These are phyloP conservation scores for Hibiscus mutabilis DNA, from an alignment of 345 rosid species.

Conservation along the genomic window DNA sequence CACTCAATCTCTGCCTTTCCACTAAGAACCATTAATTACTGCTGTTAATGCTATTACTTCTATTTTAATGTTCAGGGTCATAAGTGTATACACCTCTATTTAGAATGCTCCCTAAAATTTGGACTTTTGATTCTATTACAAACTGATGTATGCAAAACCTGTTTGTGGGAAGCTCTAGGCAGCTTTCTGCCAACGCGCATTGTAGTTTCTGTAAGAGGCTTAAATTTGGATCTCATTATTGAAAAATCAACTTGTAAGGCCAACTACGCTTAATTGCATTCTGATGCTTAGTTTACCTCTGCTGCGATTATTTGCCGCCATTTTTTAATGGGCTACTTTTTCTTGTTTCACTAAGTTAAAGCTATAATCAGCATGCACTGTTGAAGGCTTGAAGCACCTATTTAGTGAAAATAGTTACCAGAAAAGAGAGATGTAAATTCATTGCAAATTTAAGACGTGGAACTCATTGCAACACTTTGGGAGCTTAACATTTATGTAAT, in stretches of 20 bases:
- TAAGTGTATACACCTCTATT: background rate
- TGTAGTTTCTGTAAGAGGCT: background rate
- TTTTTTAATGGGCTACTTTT: background rate
- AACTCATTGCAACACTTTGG: background rate
- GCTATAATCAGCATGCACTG: background rate
- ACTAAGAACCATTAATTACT: background rate
- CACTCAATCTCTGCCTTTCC: background rate
- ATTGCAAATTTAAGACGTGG: background rate
- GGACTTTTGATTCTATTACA: conserved; percentile 1
- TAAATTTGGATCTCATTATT: background rate
- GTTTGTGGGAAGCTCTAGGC: background rate
- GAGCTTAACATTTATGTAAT: background rate
- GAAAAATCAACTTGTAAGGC: background rate
- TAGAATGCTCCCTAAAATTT: background rate
- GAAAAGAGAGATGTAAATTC: background rate
- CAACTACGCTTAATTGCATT: background rate
- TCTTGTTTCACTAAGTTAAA: background rate
- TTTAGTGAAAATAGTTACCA: background rate
- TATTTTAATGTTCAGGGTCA: background rate
- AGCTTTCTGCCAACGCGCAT: background rate
- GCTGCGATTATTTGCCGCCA: background rate
- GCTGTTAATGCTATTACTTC: background rate
- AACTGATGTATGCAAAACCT: background rate
- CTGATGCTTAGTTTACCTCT: background rate
- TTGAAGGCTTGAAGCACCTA: background rate